These are phyloP conservation scores for Botrytis sinoallii DNA, from an alignment of 2,329 filamentous ascomycete genomes.

Conservation along the genomic window DNA sequence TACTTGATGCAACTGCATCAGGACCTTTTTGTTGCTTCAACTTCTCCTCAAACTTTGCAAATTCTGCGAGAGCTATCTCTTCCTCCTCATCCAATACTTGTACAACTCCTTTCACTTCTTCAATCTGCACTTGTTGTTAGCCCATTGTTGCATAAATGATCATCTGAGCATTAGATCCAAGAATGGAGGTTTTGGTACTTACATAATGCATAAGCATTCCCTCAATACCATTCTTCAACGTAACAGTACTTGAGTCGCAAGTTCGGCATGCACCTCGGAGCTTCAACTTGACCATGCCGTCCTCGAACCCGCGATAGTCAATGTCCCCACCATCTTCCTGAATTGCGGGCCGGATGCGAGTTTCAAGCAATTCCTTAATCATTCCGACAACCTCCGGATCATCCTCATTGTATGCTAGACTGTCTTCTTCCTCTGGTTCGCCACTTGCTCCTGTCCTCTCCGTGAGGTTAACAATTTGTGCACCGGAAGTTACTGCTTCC, in stretches of 20 bases:
- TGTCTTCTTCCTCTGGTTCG: slow-evolving; percentile 58
- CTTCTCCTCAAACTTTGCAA: slow-evolving; percentile 93
- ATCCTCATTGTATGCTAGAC: slow-evolving; percentile 78
- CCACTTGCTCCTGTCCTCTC: slow-evolving; percentile 54
- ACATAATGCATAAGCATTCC: slow-evolving; percentile 97
- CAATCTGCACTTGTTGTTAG: slow-evolving; percentile 59
- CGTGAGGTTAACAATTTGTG: slow-evolving; percentile 71
- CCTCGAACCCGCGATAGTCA: slow-evolving; percentile 85
- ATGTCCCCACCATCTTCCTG: slow-evolving; percentile 98
- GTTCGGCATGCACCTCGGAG: slow-evolving; percentile 89
- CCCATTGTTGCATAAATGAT: slow-evolving; percentile 26
- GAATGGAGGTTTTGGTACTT: slow-evolving; percentile 42
- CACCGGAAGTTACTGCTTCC: slow-evolving; percentile 81
- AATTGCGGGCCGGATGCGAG: slow-evolving; percentile 88
- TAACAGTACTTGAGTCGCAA: slow-evolving; percentile 95
- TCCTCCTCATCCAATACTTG: slow-evolving; percentile 92
- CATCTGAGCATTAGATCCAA: neutral
- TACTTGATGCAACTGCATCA: slow-evolving; percentile 30
- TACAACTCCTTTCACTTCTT: slow-evolving; percentile 89
- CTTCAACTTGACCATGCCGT: slow-evolving; percentile 82
- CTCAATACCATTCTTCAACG: slow-evolving; percentile 96
- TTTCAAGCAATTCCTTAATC: slow-evolving; percentile 98
- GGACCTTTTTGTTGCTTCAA: slow-evolving; percentile 53
- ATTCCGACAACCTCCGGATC: slow-evolving; percentile 94
- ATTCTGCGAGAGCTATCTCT: slow-evolving; percentile 80